These are phyloP conservation scores for Phytopythium helicoides DNA, from an alignment of 352 stramenopile species.

Conservation along the genomic window DNA sequence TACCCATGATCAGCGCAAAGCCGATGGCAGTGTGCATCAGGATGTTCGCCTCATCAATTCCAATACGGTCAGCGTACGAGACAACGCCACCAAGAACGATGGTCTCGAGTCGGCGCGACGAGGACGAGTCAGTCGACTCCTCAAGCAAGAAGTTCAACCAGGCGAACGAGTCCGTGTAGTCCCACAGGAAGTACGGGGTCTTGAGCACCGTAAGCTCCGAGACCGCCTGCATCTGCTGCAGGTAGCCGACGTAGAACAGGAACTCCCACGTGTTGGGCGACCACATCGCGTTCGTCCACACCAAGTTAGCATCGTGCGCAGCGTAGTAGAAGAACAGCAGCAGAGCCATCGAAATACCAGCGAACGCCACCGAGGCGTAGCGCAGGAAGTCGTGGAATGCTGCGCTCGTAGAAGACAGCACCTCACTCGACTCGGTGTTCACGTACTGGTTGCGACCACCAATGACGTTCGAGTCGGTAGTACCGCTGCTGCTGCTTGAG, in stretches of 20 bases:
- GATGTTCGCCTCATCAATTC: conserved; percentile 43
- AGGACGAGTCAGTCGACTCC: conserved; percentile 10
- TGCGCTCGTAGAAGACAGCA: conserved; percentile 41
- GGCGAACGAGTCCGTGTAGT: conserved; percentile 67
- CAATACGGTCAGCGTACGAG: conserved; percentile 54
- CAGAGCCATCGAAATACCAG: conserved; percentile 60
- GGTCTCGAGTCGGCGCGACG: conserved; percentile 47
- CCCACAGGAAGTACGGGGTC: conserved; percentile 62
- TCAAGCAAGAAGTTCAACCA: conserved; percentile 68
- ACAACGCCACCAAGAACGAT: conserved; percentile 56
- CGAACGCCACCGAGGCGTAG: conserved; percentile 52
- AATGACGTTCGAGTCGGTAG: conserved; percentile 41
- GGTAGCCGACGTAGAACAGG: conserved; percentile 57
- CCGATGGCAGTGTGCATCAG: conserved; percentile 29
- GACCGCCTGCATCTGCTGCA: conserved; percentile 65
- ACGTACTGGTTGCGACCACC: conserved; percentile 51
- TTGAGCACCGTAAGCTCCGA: conserved; percentile 64
- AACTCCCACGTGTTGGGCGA: conserved; percentile 80
- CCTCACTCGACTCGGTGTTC: conserved; percentile 37
- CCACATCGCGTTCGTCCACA: conserved; percentile 45
- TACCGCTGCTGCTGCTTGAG: conserved; percentile 8
- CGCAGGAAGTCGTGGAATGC: conserved; percentile 59
- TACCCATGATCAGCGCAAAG: conserved; percentile 41
- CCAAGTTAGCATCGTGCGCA: conserved; percentile 39
- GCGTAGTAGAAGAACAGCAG: conserved; percentile 64